Conservation (phyloP, 495 filamentous ascomycete species). For the Talaromyces borbonicus region DNA sequence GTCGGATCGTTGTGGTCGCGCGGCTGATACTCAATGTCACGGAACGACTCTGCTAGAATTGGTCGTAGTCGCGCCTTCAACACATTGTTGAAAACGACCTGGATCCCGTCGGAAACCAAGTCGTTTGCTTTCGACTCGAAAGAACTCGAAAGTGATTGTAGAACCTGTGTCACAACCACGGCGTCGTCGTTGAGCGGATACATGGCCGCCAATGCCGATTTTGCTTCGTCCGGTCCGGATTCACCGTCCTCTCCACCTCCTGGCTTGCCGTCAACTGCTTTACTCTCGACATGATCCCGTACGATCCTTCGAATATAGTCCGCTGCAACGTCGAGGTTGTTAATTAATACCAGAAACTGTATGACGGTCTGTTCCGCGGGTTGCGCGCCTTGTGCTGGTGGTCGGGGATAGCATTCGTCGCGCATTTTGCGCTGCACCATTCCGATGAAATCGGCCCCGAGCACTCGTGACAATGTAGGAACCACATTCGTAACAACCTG, state of each 20-base stretch:
- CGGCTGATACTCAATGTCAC: constrained; percentile 74
- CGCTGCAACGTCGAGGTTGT: constrained; percentile 82
- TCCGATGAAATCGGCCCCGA: constrained; percentile 86
- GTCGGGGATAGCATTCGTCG: constrained; percentile 81
- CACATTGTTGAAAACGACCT: constrained; percentile 79
- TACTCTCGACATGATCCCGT: constrained; percentile 45
- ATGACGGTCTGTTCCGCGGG: constrained; percentile 79
- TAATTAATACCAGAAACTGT: constrained; percentile 82
- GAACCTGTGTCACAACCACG: constrained; percentile 49
- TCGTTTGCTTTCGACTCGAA: constrained; percentile 72
- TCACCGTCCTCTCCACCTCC: constrained; percentile 7
- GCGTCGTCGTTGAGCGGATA: constrained; percentile 76
- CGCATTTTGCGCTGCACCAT: constrained; percentile 98
- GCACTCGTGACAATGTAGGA: constrained; percentile 70
- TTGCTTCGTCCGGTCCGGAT: constrained; percentile 7
- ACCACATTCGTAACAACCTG: constrained; percentile 66
- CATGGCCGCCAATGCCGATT: constrained; percentile 42
- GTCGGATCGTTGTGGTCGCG: constrained; percentile 32
- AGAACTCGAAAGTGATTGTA: constrained; percentile 56
- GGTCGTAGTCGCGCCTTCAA: constrained; percentile 79
- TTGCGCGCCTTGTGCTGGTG: constrained; percentile 59
- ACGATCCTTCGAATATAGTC: constrained; percentile 88
- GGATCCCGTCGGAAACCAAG: constrained; percentile 69
- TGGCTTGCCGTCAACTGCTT: constrained; percentile 18
- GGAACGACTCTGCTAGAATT: constrained; percentile 78